Base-by-base conservation (phyloP, 1,284 basidiomycete species). In the Austroboletus novae-zelandiae region DNA sequence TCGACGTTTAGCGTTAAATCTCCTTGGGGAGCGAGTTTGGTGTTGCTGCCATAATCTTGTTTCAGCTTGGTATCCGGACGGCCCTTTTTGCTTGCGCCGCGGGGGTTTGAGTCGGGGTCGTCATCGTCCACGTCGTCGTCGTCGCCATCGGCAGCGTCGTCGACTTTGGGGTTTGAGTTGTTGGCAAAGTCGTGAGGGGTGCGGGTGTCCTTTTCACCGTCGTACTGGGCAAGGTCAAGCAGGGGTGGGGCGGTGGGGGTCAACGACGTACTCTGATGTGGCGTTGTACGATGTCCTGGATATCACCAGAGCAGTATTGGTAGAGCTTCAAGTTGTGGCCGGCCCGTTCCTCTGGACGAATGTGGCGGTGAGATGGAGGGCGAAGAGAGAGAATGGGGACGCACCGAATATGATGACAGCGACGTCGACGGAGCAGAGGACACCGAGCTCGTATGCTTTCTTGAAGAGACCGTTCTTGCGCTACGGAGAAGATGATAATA, bases 401-500 rank as follows among this genome's bases (percentile, higher is more conserved):
- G 44, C 47, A 79, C 80, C 79, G 47, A 82, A 82, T 60, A 82
- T 82, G 60, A 82, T 77, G 58, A 81, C 79, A 1, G 79, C 80
- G 4, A 81, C 79, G 48, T 81, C 80, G 48, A 81, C 79, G 2
- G 75, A 78, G 58, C 80, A 81, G 9, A 81, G 71, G 13, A 93
- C 89, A 31, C 89, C 90, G 41, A 93, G 83, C 71, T 93, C 91
- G 68, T 91, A 91, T 0, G 90, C 91, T 67, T 93, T 93, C 69
- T 93, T 93, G 83, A 94, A 92, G 49, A 94, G 80, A 3, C 91
- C 91, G 53, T 89, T 89, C 74, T 92, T 92, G 60, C 90, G 78
- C 86, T 89, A 37, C 41, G 71, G 58, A 53, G 59, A 61, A 52
- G 62, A 69, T 66, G 70, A 70, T 70, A 67, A 71, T 71, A 71